Conservation (phyloP, 768 basidiomycete genomes). For the Boletus eberwhitei region DNA sequence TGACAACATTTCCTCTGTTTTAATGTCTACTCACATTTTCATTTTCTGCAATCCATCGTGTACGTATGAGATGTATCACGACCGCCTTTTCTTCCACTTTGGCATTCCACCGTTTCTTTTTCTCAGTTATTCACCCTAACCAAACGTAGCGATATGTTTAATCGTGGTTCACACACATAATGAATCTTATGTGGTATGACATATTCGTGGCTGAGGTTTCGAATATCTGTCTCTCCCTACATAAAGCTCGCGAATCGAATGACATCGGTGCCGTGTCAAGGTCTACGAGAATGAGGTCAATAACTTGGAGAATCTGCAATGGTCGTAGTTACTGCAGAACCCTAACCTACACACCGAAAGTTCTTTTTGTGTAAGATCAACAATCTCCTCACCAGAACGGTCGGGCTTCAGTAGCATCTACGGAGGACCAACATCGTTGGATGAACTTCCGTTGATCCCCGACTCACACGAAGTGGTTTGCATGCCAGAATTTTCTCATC, state of each 20-base stretch:
- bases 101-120: slow-evolving; percentile 1
- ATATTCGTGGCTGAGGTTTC: background rate
- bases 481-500: no score
- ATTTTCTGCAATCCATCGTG: slow-evolving; percentile 9
- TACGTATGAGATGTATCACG: slow-evolving; percentile 13
- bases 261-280: background rate
- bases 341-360: no score
- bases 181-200: slow-evolving; percentile 6
- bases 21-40: slow-evolving; percentile 4
- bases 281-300: background rate
- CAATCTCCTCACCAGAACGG: no score
- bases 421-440: no score
- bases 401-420: no score
- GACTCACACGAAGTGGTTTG: no score
- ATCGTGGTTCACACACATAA: slow-evolving; percentile 21
- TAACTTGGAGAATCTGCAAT: no score
- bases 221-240: background rate
- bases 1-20: background rate
- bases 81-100: background rate
- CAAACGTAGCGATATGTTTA: slow-evolving; percentile 16
- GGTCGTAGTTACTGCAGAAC: no score
- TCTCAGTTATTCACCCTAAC: slow-evolving; percentile 2
- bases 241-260: background rate
- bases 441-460: no score
- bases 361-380: no score